Evolutionary conservation across 2,329 filamentous ascomycete genomes (phyloP).

Genomic region (Onygenales sp.): DNA sequence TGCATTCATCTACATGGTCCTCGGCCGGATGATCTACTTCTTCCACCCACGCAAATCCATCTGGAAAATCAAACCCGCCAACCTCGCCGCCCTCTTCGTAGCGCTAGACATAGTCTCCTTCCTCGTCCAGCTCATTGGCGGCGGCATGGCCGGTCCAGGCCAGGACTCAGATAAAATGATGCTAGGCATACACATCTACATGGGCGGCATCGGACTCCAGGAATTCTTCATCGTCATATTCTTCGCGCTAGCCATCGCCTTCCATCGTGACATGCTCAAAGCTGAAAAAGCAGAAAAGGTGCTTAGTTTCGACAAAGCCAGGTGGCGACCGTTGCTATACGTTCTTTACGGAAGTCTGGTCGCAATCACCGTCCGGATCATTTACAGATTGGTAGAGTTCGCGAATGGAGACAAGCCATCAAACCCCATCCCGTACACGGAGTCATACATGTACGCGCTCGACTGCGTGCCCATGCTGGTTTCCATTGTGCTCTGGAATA

Average conservation of each 20-base stretch:
- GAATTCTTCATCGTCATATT: conserved; percentile 44
- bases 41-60: conserved; percentile 27
- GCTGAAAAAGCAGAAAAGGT: conserved; percentile 14
- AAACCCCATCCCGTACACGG: too few relatives aligned
- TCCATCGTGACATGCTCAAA: conserved; percentile 24
- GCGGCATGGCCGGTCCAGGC: conserved; percentile 22
- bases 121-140: conserved; percentile 34
- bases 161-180: conserved; percentile 19
- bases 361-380: conserved; percentile 45
- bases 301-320: conserved; percentile 17
- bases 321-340: conserved; percentile 24
- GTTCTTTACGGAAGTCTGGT: conserved; percentile 31
- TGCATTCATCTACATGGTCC: conserved; percentile 35
- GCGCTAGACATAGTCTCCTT: conserved; percentile 37
- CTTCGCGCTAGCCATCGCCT: conserved; percentile 28
- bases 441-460: too few relatives aligned
- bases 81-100: conserved; percentile 35
- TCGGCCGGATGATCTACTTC: conserved; percentile 33
- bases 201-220: conserved; percentile 45
- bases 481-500: too few relatives aligned
- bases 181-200: conserved; percentile 42
- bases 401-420: conserved; percentile 31
- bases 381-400: conserved; percentile 53
- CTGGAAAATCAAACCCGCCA: conserved; percentile 25
- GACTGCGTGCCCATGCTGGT: too few relatives aligned